phyloP scores from a whole-genome alignment of 2,329 filamentous ascomycete species.

The Aspergillus tubingensis region DNA sequence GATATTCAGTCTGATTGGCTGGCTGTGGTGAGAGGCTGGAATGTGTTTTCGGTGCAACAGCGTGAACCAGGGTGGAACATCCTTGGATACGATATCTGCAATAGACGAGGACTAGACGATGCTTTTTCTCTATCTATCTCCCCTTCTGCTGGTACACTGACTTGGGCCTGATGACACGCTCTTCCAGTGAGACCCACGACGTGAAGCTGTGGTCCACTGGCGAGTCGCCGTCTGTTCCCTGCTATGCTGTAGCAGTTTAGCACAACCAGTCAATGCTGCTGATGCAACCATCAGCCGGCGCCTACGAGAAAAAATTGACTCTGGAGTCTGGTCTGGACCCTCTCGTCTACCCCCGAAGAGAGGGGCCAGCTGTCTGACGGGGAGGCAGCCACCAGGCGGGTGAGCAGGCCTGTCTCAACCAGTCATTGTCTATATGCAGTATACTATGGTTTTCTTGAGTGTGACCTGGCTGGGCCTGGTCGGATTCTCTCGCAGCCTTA shows the following conservation, averaged over 20 bases:
- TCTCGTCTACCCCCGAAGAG: neutral
- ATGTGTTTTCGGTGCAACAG: neutral
- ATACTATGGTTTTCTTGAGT: neutral
- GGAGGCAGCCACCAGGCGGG: neutral
- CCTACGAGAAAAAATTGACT: neutral
- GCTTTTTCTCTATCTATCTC: neutral
- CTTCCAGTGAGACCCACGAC: neutral
- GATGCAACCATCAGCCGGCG: neutral
- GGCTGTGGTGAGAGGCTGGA: neutral
- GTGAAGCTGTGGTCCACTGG: neutral
- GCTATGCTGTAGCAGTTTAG: neutral
- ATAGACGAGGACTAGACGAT: constrained; percentile 4
- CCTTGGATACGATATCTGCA: constrained; percentile 1
- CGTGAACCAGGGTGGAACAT: too few species aligned
- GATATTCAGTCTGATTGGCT: neutral
- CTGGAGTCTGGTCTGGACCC: too few species aligned
- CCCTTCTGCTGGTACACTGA: neutral
- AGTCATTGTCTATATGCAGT: neutral
- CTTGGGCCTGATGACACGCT: neutral
- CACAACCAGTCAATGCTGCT: neutral
- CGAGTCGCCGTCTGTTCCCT: neutral
- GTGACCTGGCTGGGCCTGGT: neutral
- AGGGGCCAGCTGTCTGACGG: neutral
- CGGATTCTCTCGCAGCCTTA: neutral
- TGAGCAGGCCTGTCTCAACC: neutral